Conservation (phyloP, 805 yeast species). For the Saccharomycodes ludwigii region DNA sequence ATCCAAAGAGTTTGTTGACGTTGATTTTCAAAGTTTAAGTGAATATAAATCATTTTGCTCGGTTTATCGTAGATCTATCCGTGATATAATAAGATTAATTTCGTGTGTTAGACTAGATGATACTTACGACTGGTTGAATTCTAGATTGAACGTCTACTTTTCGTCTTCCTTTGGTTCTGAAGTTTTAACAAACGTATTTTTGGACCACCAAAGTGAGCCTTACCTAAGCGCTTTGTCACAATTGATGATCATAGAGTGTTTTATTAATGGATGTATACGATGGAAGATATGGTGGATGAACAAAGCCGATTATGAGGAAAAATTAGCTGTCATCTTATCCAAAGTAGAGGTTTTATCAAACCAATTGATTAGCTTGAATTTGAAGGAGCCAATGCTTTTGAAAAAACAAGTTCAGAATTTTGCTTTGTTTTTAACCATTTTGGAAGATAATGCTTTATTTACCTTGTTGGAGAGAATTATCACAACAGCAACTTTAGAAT, state of each 20-base stretch:
- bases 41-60: conserved; percentile 67
- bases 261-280: conserved; percentile 82
- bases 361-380: conserved; percentile 58
- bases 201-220: conserved; percentile 52
- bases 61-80: conserved; percentile 72
- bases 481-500: conserved; percentile 73
- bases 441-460: conserved; percentile 76
- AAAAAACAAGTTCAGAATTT: conserved; percentile 83
- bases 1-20: conserved; percentile 55
- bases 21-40: conserved; percentile 80
- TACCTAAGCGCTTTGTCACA: conserved; percentile 70
- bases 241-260: conserved; percentile 76
- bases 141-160: conserved; percentile 60
- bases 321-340: conserved; percentile 37
- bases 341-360: conserved; percentile 62
- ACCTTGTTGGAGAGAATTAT: conserved; percentile 74
- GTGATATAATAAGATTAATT: conserved; percentile 80
- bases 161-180: conserved; percentile 54
- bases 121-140: conserved; percentile 72
- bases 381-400: conserved; percentile 68
- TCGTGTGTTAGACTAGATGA: conserved; percentile 78
- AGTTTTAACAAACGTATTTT: conserved; percentile 41
- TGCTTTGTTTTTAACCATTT: conserved; percentile 85
- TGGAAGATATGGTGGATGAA: conserved; percentile 88
- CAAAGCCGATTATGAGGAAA: conserved; percentile 34